A percentile compares a stretch with the other conserved stretches of the same genome.
These are phyloP conservation scores for Spathaspora girioi DNA, from an alignment of 805 yeast genomes.

Conservation along the genomic window DNA sequence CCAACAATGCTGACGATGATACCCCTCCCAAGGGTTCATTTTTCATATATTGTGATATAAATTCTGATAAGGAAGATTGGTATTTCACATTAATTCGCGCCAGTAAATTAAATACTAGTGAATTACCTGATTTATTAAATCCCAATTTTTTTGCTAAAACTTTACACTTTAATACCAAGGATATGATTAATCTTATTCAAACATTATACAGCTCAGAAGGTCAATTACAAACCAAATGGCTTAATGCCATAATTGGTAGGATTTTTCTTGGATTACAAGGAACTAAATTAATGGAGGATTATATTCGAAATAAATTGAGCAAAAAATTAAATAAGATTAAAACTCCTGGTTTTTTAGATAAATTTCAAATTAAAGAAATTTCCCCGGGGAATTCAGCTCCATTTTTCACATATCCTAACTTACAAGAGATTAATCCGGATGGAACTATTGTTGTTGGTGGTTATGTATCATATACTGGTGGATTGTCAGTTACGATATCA, in stretches of 20 bases:
- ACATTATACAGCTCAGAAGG: slow-evolving; percentile 79
- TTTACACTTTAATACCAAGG: slow-evolving; percentile 64
- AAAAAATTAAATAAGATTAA: slow-evolving; percentile 76
- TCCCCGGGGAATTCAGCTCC: slow-evolving; percentile 83
- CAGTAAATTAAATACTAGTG: slow-evolving; percentile 43
- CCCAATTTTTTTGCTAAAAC: slow-evolving; percentile 71
- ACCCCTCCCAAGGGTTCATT: slow-evolving; percentile 39
- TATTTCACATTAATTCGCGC: slow-evolving; percentile 83
- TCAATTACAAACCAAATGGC: slow-evolving; percentile 81
- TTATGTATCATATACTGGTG: slow-evolving; percentile 69
- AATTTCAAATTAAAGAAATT: slow-evolving; percentile 68
- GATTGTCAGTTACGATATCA: slow-evolving; percentile 69
- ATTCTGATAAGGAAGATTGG: slow-evolving; percentile 88
- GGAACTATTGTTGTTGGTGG: slow-evolving; percentile 66
- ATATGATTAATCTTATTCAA: slow-evolving; percentile 71
- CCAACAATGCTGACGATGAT: slow-evolving; percentile 16
- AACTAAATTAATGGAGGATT: slow-evolving; percentile 61
- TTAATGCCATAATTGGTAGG: slow-evolving; percentile 84
- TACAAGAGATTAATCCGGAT: slow-evolving; percentile 70
- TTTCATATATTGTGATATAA: slow-evolving; percentile 72
- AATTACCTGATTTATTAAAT: slow-evolving; percentile 14
- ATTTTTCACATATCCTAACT: slow-evolving; percentile 64
- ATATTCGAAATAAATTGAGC: slow-evolving; percentile 55
- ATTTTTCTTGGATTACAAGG: slow-evolving; percentile 72
- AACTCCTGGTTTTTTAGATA: slow-evolving; percentile 84